A percentile compares a stretch with the other conserved stretches of the same genome.
These are phyloP conservation scores for Albugo laibachii DNA, from an alignment of 352 stramenopile genomes.

Conservation along the genomic window DNA sequence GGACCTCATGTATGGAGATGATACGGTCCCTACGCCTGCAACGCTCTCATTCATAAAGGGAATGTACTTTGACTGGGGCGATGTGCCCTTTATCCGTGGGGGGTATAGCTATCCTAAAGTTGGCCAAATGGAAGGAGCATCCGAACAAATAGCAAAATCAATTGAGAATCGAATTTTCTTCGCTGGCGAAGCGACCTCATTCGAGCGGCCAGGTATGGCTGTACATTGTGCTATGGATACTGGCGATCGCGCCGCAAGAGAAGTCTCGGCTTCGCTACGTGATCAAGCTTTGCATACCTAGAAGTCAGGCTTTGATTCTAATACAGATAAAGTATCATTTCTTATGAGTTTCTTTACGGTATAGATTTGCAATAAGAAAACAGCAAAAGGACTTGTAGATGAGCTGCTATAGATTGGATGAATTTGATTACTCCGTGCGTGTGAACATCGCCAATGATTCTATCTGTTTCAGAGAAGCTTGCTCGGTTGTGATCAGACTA, in stretches of 20 bases:
- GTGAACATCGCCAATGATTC: neutral
- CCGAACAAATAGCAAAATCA: conserved; percentile 26
- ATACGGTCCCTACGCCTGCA: conserved; percentile 27
- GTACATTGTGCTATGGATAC: conserved; percentile 70
- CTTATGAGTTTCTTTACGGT: no score
- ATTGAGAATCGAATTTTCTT: conserved; percentile 64
- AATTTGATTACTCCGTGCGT: neutral
- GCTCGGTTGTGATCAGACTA: no score
- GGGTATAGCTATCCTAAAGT: conserved; percentile 63
- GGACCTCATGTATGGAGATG: conserved; percentile 50
- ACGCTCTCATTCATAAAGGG: conserved; percentile 41
- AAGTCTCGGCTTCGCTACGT: conserved; percentile 25
- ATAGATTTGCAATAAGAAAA: no score
- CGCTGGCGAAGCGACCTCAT: conserved; percentile 57
- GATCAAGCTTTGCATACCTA: no score
- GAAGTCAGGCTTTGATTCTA: no score
- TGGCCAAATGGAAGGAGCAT: conserved; percentile 35
- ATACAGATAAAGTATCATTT: no score
- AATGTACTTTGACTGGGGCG: conserved; percentile 61
- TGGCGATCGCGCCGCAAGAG: conserved; percentile 29
- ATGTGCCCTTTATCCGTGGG: conserved; percentile 41
- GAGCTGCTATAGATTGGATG: neutral
- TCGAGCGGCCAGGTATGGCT: conserved; percentile 62
- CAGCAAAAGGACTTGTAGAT: no score
- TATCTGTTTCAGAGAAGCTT: neutral